Evolutionary conservation across 495 filamentous ascomycete species (phyloP), one percentile per base, ranked within the genome.

Genomic region (Penicillium mononematosum): DNA sequence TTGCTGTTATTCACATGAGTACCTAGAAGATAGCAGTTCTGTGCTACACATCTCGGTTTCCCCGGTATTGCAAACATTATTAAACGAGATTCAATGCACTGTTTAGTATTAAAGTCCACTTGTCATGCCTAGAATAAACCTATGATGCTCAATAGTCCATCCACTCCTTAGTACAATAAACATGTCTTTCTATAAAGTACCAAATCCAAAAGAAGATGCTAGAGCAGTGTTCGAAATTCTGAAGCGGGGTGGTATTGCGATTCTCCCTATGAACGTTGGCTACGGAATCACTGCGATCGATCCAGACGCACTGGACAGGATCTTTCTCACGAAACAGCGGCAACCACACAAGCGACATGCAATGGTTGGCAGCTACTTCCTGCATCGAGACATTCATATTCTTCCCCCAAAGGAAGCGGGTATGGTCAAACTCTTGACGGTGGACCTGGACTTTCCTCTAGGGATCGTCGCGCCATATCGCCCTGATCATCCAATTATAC

Each of bases 181-280:
- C 9, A 53, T 53, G 50, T 32, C 38, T n/a, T 31, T 9, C 36
- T 9, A 27, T 9, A 25, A 41, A 27, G 5, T 19, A 16, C 50
- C 39, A 0, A 22, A 27, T 7, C 42, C 50, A 3, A 41, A 55
- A 22, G 19, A 46, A 3, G 66, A 72, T 51, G 67, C 69, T 1
- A 61, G 34, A 10, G 43, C 45, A 5, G 63, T 62, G 11, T 70
- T 70, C 41, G 5, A 62, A 17, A 55, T 64, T 16, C 54, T 72
- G 22, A 49, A 57, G 55, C 42, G 52, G 9, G 59, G 59, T 24
- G 66, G 63, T 6, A 58, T 67, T 22, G 66, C 66, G 17, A 67
- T 71, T 19, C 55, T 69, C 24, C 68, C 68, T 2, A 54, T 53
- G 27, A 60, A 48, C 41, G 58, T 70, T 10, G 68, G 68, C 17